Percentiles rank a stretch among this genome's conserved stretches.
Conservation (phyloP, 139 green algal genomes). For the Desmodesmus armatus region DNA sequence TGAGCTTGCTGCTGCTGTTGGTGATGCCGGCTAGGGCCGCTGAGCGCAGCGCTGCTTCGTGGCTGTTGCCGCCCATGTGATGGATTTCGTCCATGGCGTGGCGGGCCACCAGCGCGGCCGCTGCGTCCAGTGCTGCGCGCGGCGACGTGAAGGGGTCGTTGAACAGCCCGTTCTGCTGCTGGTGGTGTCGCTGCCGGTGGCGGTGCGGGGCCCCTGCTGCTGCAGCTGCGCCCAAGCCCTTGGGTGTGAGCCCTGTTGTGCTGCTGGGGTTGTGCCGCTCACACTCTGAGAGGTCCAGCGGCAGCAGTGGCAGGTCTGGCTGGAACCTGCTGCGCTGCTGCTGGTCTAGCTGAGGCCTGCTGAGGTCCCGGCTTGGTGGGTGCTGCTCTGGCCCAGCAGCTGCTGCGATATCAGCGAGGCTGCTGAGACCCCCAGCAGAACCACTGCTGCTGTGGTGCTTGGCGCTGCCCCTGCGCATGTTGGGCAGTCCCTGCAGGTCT, state of each 20-base stretch:
- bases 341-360: no score
- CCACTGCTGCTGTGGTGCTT: background rate
- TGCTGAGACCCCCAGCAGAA: background rate
- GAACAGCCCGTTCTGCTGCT: background rate
- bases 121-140: constrained; percentile 14
- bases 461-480: background rate
- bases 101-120: no score
- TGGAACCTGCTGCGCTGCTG: background rate
- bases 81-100: no score
- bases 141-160: constrained; percentile 3
- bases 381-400: background rate
- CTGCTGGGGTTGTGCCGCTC: constrained; percentile 4
- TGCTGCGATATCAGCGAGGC: background rate
- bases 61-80: no score
- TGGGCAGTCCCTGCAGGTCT: background rate
- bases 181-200: background rate
- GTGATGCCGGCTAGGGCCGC: no score
- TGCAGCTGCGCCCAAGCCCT: background rate
- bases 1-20: constrained; percentile 12
- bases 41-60: no score
- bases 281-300: constrained; percentile 34
- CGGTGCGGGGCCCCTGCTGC: constrained; percentile 14
- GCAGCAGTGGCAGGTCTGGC: constrained; percentile 5
- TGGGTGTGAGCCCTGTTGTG: background rate
- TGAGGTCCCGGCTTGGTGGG: no score